Percentiles rank a stretch among this genome's conserved stretches.
Conservation (phyloP, 1,284 basidiomycete genomes). For the Ustilago loliicola region DNA sequence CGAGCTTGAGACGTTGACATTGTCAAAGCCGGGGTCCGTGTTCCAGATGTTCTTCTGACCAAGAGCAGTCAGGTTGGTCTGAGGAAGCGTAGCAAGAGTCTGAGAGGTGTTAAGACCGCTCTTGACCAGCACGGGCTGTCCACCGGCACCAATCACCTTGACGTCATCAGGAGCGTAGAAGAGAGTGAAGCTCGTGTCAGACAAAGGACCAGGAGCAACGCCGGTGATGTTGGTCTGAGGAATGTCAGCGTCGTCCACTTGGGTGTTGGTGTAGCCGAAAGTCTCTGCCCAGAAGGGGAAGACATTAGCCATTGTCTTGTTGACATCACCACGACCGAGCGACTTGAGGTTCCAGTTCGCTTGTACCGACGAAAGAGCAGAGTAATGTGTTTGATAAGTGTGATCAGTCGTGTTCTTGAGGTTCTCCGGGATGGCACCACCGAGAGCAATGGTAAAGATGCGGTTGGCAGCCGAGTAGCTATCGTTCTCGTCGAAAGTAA, state of each 20-base stretch:
- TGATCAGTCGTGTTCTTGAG: slow-evolving; percentile 50
- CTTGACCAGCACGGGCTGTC: slow-evolving; percentile 60
- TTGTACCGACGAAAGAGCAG: slow-evolving; percentile 76
- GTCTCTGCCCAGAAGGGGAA: slow-evolving; percentile 73
- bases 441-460: slow-evolving; percentile 59
- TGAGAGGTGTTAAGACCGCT: slow-evolving; percentile 56
- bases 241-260: slow-evolving; percentile 35
- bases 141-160: slow-evolving; percentile 66
- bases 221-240: slow-evolving; percentile 70
- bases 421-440: slow-evolving; percentile 45
- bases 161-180: slow-evolving; percentile 67
- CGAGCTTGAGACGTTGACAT: slow-evolving; percentile 35
- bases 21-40: slow-evolving; percentile 50
- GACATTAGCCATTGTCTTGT: slow-evolving; percentile 73
- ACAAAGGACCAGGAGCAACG: slow-evolving; percentile 65
- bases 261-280: slow-evolving; percentile 67
- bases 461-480: slow-evolving; percentile 70
- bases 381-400: slow-evolving; percentile 76
- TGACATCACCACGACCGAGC: slow-evolving; percentile 57
- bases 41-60: slow-evolving; percentile 65
- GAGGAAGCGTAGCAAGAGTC: slow-evolving; percentile 34
- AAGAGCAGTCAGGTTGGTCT: slow-evolving; percentile 57
- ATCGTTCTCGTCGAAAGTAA: slow-evolving; percentile 77
- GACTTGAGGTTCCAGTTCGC: slow-evolving; percentile 74
- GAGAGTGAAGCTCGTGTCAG: slow-evolving; percentile 57